Evolutionary conservation across 768 basidiomycete species (phyloP).

Genomic region (Naganishia vaughanmartiniae): DNA sequence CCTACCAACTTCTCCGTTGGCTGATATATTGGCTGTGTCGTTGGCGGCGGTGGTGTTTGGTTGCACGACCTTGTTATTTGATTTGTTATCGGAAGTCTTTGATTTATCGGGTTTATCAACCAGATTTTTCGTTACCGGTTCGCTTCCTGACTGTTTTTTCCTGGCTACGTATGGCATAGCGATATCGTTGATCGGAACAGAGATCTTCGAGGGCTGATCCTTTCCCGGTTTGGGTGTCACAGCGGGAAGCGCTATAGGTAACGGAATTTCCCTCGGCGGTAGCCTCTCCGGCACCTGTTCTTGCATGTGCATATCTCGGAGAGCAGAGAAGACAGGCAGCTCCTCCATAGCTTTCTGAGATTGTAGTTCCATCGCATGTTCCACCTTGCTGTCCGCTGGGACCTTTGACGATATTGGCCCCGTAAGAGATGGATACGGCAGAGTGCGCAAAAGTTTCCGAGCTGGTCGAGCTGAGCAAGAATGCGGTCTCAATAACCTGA

Average conservation of each 20-base stretch:
- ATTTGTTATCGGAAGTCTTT: not conserved
- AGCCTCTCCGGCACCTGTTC: constrained; percentile 7
- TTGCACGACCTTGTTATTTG: not conserved
- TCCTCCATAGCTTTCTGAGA: constrained; percentile 15
- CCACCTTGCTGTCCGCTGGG: not conserved
- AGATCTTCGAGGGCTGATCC: not conserved
- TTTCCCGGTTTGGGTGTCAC: not conserved
- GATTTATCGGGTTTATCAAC: not conserved
- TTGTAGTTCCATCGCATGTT: not conserved
- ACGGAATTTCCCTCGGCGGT: not conserved
- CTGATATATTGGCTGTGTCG: not conserved
- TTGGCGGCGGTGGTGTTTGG: not conserved
- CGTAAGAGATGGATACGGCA: constrained; percentile 3
- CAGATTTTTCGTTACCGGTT: not conserved
- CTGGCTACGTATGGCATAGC: not conserved
- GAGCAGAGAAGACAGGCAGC: constrained; percentile 18
- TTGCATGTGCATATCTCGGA: constrained; percentile 21
- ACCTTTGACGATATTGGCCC: not conserved
- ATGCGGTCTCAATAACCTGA: constrained; percentile 20
- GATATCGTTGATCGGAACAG: not conserved
- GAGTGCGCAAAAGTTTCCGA: not conserved
- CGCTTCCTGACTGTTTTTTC: not conserved
- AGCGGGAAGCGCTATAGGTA: not conserved
- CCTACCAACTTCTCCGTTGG: not conserved
- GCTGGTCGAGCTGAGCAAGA: constrained; percentile 23